Base-by-base conservation (phyloP, 2,329 filamentous ascomycete genomes). In the Colletotrichum nymphaeae region DNA sequence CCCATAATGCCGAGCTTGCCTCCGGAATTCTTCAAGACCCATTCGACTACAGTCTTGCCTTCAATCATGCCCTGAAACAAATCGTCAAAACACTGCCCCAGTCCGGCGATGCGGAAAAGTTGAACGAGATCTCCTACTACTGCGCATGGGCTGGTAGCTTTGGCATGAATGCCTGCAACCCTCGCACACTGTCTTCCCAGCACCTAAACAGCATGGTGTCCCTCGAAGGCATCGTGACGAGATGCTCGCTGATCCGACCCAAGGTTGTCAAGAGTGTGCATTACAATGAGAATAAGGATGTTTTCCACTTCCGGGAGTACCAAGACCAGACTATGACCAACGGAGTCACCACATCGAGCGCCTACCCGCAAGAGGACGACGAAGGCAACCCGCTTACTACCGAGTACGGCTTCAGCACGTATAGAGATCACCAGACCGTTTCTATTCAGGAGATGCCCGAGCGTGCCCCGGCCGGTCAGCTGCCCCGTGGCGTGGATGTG, bases 401-500 rank as follows among this genome's bases (percentile, higher is more conserved):
- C 4, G 97, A 99, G 81, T 99, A 98, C 81, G 97, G 97, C 28
- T 96, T 97, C 85, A 97, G 93, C 82, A 97, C 93, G 63, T 99
- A 98, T 84, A 90, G 96, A 80, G 97, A 99, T 81, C 97, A 99
- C 81, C 97, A 99, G 83, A 98, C 94, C 19, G 95, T 99, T 73
- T 98, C 96, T 0, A 98, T 99, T 76, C 97, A 99, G 84, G 97
- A 99, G 86, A 99, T 99, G 97, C 97, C 97, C 0, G 97, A 99
- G 83, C 89, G 96, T 78, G 97, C 97, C 2, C 97, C 97, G 67
- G 96, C 97, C 72, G 97, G 97, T 66, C 97, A 98, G 86, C 89
- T 99, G 76, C 97, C 97, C 73, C 93, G 97, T 67, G 95, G 96
- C 69, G 97, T 99, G 22, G 97, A 99, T 83, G 95, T 98, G 16